These are phyloP conservation scores for Knufia petricola DNA, from an alignment of 2,329 filamentous ascomycete species.

Conservation along the genomic window DNA sequence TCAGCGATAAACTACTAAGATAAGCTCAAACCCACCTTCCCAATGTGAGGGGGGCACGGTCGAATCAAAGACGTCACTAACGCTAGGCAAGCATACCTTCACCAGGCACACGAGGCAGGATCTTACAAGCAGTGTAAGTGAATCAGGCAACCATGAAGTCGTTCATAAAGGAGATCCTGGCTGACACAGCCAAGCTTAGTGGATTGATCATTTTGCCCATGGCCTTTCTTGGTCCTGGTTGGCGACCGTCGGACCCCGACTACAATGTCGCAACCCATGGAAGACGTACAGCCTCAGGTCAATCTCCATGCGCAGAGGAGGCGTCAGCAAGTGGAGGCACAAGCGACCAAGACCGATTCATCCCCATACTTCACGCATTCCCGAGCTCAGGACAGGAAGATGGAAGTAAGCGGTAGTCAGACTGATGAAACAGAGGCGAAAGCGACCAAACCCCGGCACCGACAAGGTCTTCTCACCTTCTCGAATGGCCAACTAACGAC, in stretches of 20 bases:
- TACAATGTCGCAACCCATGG: conserved; percentile 1
- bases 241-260: not conserved
- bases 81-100: not conserved
- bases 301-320: conserved; percentile 4
- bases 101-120: not conserved
- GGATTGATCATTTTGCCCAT: conserved; percentile 8
- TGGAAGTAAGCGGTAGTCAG: conserved; percentile 2
- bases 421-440: not conserved
- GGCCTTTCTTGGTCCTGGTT: conserved; percentile 9
- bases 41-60: no score
- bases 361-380: conserved; percentile 10
- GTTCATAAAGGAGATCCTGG: conserved; percentile 10
- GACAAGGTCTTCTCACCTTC: conserved; percentile 6
- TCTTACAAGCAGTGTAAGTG: not conserved
- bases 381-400: not conserved
- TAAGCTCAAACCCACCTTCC: no score
- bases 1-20: no score
- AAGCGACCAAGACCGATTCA: conserved; percentile 24
- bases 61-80: no score
- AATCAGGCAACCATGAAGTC: conserved; percentile 5
- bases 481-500: conserved; percentile 6
- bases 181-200: conserved; percentile 1
- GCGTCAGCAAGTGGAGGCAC: not conserved
- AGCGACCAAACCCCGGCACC: not conserved
- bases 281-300: conserved; percentile 1